Evolutionary conservation across 2,329 filamentous ascomycete species (phyloP), one percentile per base, ranked within the genome.

Genomic region (Xylogone sp.): DNA sequence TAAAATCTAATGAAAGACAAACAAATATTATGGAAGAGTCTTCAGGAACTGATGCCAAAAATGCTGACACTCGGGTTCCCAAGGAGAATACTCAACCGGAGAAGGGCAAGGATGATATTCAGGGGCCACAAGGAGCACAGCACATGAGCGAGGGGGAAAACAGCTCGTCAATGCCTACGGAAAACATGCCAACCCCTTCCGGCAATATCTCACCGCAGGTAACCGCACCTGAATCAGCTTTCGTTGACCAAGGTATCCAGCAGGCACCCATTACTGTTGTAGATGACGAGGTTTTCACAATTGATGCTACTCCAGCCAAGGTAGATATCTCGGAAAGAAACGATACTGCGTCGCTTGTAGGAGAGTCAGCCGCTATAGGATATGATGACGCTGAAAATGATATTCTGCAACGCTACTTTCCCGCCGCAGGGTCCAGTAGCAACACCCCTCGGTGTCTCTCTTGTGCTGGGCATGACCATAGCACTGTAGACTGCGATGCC

Each of bases 391-490:
- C 2, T 43, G 47, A 49, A 22, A 21, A 24, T 9, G 47, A 16
- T 4, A 21, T 43, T 8, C 20, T 57, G 20, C 71, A 61, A 56
- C 82, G 82, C 58, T 84, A 83, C 53, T 78, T 79, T 2, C 74
- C 74, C 1, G 69, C 76, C 24, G 59, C 65, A 16, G 54, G 50
- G 9, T 45, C 46, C 3, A 20, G 18, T 56, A 16, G 21, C 7
- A 60, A 21, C 57, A 65, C 46, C 66, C 57, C 62, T 68, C 56
- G 45, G 27, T 85, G 82, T 59, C 64, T 81, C 48, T 68, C 71
- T 31, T 85, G 82, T 56, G 77, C 75, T 4, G 66, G 69, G 19
- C 61, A 64, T 42, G 75, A 74, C 10, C 82, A 86, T 63, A 60
- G 58, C 18, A 67, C 72, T 12, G 52, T 60, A 22, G 57, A 62